Percentiles rank a stretch among this genome's conserved stretches.
Evolutionary conservation across 805 yeast genomes (phyloP).

Genomic region (Lipomyces lipofer): DNA sequence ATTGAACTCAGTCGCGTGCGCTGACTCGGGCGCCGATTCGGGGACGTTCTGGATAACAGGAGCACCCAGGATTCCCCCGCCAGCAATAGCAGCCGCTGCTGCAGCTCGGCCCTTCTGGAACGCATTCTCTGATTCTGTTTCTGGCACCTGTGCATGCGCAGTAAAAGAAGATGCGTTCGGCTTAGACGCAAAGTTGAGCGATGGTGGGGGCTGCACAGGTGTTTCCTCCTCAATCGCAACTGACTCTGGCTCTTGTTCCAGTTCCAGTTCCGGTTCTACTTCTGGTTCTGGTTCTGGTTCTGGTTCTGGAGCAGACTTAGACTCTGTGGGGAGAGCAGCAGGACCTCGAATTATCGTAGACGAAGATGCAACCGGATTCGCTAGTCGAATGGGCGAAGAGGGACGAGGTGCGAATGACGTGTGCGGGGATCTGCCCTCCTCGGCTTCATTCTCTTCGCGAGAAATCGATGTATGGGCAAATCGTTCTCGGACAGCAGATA

Average conservation of each 20-base stretch:
- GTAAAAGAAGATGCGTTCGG: slow-evolving; percentile 3
- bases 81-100: slow-evolving; percentile 37
- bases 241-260: slow-evolving; percentile 3
- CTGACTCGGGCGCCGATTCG: slow-evolving; percentile 26
- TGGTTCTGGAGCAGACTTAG: slow-evolving; percentile 24
- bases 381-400: slow-evolving; percentile 38
- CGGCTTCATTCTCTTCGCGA: slow-evolving; percentile 34
- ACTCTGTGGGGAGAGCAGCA: slow-evolving; percentile 15
- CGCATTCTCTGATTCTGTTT: slow-evolving; percentile 4
- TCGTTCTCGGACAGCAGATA: slow-evolving; percentile 28
- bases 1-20: slow-evolving; percentile 14
- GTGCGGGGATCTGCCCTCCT: slow-evolving; percentile 35
- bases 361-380: slow-evolving; percentile 30
- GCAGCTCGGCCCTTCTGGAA: slow-evolving; percentile 33
- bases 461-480: slow-evolving; percentile 30
- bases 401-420: slow-evolving; percentile 29
- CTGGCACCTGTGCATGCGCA: slow-evolving; percentile 6
- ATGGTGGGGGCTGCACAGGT: slow-evolving; percentile 8
- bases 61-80: slow-evolving; percentile 29
- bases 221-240: slow-evolving; percentile 14
- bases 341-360: slow-evolving; percentile 20
- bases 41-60: slow-evolving; percentile 9
- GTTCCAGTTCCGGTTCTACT: slow-evolving; percentile 17
- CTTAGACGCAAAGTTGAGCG: slow-evolving; percentile 5
- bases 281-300: slow-evolving; percentile 31